Conservation (phyloP, 2,329 filamentous ascomycete species). For the Trichophaea hybrida region DNA sequence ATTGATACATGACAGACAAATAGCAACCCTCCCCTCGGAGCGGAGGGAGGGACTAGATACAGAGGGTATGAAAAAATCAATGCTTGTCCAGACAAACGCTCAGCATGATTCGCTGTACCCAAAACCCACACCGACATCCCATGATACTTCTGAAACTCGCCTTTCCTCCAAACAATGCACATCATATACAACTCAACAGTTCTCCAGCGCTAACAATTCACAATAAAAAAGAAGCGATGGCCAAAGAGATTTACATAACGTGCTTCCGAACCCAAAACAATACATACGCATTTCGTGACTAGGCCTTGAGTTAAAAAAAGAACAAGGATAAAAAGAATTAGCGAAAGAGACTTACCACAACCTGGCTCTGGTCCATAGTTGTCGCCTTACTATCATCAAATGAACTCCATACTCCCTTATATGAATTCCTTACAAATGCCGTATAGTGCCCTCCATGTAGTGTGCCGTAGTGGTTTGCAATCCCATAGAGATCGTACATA, state of each 20-base stretch:
- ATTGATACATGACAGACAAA: no score
- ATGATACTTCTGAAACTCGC: no score
- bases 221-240: background rate
- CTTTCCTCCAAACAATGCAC: background rate
- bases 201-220: background rate
- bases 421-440: conserved; percentile 56
- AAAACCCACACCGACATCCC: background rate
- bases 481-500: conserved; percentile 71
- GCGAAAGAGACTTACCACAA: conserved; percentile 23
- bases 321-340: background rate
- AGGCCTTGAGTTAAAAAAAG: conserved; percentile 7
- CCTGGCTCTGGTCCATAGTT: conserved; percentile 23
- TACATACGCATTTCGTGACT: conserved; percentile 26
- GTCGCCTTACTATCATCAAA: conserved; percentile 59
- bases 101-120: background rate
- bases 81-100: background rate
- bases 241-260: background rate
- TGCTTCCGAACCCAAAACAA: conserved; percentile 27
- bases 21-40: no score
- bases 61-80: no score
- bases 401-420: conserved; percentile 78
- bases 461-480: conserved; percentile 62
- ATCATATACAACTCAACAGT: background rate
- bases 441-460: conserved; percentile 69
- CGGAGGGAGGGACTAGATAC: no score